These are phyloP conservation scores for Ogataea hybrid DNA, from an alignment of 1,139 yeast genomes.

Conservation along the genomic window DNA sequence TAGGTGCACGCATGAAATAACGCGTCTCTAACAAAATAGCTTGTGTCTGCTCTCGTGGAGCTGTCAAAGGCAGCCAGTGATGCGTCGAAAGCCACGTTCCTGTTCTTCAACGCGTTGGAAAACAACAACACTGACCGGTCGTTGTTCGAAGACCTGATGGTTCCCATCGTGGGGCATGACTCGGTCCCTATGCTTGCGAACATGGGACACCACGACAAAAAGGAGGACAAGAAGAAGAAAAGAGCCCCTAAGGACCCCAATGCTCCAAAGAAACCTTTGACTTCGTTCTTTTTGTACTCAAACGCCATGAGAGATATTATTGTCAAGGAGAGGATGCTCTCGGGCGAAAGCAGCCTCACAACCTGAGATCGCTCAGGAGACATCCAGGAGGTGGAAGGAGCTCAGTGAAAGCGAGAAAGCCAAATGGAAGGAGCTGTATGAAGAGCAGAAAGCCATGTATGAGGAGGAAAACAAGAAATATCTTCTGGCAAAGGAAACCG, in stretches of 20 bases:
- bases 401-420: conserved; percentile 65
- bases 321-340: conserved; percentile 60
- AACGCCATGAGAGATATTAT: conserved; percentile 61
- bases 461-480: conserved; percentile 65
- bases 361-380: conserved; percentile 73
- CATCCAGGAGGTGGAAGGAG: conserved; percentile 75
- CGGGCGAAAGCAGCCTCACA: conserved; percentile 64
- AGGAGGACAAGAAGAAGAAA: conserved; percentile 35
- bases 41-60: conserved; percentile 76
- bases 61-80: conserved; percentile 79
- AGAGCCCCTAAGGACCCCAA: conserved; percentile 58
- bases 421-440: conserved; percentile 75
- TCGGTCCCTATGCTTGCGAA: conserved; percentile 17
- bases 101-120: conserved; percentile 59
- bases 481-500: conserved; percentile 49
- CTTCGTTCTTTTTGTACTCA: conserved; percentile 78
- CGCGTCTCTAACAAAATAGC: conserved; percentile 28
- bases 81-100: conserved; percentile 74
- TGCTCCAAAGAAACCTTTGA: conserved; percentile 67
- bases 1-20: conserved; percentile 24
- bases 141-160: conserved; percentile 22
- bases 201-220: conserved; percentile 18
- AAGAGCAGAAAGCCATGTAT: conserved; percentile 60
- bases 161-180: conserved; percentile 24
- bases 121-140: conserved; percentile 22